Percentiles rank a stretch among this genome's conserved stretches.
phyloP scores from a whole-genome alignment of 345 rosid species.

The Brassica incana region DNA sequence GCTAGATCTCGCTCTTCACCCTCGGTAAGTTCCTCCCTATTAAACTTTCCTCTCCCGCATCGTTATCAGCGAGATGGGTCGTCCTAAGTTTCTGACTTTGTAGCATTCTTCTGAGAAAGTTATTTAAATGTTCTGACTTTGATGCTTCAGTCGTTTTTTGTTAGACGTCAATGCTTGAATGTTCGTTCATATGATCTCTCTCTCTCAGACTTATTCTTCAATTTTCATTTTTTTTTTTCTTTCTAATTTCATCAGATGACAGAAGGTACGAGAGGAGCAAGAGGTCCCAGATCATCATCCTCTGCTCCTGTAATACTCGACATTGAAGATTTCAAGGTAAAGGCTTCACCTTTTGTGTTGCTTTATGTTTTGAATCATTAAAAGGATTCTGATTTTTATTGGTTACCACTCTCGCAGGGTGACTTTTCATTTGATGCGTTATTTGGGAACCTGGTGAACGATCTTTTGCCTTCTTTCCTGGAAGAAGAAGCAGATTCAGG shows the following conservation, averaged over 20 bases:
- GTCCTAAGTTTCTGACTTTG: conserved; percentile 6
- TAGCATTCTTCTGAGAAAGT: conserved; percentile 11
- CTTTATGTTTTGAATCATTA: not conserved
- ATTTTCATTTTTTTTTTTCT: conserved; percentile 6
- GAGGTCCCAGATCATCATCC: conserved; percentile 63
- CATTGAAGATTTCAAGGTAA: conserved; percentile 92
- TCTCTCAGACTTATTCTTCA: conserved; percentile 20
- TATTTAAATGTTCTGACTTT: not conserved
- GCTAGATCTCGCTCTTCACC: conserved; percentile 32
- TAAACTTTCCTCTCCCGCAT: not conserved
- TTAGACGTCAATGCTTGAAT: not conserved
- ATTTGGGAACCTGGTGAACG: conserved; percentile 87
- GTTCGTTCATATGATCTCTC: not conserved
- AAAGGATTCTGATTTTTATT: not conserved
- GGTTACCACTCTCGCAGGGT: conserved; percentile 52
- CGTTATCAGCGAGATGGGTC: conserved; percentile 1
- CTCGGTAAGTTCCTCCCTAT: conserved; percentile 14
- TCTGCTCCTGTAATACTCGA: conserved; percentile 79
- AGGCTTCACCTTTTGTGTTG: conserved; percentile 2
- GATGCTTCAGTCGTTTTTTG: not conserved
- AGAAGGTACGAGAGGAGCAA: conserved; percentile 48
- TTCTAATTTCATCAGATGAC: conserved; percentile 53
- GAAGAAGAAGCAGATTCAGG: conserved; percentile 81
- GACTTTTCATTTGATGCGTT: conserved; percentile 96
- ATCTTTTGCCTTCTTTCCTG: conserved; percentile 78